Conservation (phyloP, 805 yeast species). For the Zygosaccharomyces rouxii region DNA sequence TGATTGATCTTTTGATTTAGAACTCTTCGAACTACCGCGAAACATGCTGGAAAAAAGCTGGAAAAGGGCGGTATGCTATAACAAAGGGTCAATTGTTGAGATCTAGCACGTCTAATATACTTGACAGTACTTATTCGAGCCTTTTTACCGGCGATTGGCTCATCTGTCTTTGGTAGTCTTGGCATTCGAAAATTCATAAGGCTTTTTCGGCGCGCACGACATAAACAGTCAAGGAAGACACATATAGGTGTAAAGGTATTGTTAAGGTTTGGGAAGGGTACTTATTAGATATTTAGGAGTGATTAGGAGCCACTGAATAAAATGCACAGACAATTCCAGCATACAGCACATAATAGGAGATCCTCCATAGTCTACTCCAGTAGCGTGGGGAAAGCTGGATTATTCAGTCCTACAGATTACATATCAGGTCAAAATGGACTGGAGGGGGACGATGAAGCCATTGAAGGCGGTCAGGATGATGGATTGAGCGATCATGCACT, state of each 20-base stretch:
- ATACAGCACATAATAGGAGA: slow-evolving; percentile 28
- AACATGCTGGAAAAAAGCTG: not conserved
- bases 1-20: not conserved
- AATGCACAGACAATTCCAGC: slow-evolving; percentile 29
- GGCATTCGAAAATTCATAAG: not conserved
- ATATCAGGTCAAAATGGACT: slow-evolving; percentile 14
- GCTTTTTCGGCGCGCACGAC: not conserved
- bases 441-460: slow-evolving; percentile 14
- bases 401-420: slow-evolving; percentile 32
- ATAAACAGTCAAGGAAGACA: not conserved
- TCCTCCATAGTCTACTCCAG: slow-evolving; percentile 34
- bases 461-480: slow-evolving; percentile 1
- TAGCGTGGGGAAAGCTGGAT: slow-evolving; percentile 33
- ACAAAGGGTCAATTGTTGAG: not conserved
- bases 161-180: not conserved
- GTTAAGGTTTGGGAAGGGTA: not conserved
- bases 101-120: not conserved
- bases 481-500: slow-evolving; percentile 2
- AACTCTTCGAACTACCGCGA: slow-evolving; percentile 1
- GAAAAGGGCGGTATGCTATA: not conserved
- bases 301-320: not conserved
- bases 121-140: not conserved
- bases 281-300: not conserved
- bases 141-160: not conserved
- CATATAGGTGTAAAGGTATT: not conserved